Conservation (phyloP, 1,284 basidiomycete genomes). For the Ganoderma sp. region DNA sequence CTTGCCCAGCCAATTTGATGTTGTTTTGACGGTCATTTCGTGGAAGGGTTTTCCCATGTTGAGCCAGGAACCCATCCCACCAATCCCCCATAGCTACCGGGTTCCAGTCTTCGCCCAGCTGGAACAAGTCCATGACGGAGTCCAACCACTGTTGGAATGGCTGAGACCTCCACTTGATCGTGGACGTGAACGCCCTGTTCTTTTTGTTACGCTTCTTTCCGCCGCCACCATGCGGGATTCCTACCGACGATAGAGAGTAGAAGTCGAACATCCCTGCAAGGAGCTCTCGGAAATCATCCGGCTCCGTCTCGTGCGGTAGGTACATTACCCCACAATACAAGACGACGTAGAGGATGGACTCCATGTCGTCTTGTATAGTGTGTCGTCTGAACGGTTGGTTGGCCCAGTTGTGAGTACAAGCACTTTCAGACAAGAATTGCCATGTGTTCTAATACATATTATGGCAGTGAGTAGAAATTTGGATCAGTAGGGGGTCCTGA, state of each 20-base stretch:
- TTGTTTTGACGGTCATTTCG: background rate
- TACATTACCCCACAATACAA: conserved; percentile 16
- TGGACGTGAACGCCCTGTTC: background rate
- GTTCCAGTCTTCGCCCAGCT: background rate
- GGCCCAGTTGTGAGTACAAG: background rate
- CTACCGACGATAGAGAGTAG: background rate
- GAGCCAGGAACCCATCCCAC: background rate
- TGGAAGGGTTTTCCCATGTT: background rate
- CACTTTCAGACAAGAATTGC: conserved; percentile 16
- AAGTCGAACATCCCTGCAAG: background rate
- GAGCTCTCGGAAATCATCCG: background rate
- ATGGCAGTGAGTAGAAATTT: no score
- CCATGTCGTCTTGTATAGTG: conserved; percentile 20
- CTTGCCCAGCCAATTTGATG: background rate
- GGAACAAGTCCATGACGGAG: background rate
- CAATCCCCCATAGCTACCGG: background rate
- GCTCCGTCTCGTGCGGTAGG: background rate
- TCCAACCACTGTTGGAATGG: background rate
- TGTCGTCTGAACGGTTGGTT: conserved; percentile 1
- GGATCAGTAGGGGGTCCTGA: no score
- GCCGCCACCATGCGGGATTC: background rate
- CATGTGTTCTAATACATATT: conserved; percentile 13
- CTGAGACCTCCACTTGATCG: background rate
- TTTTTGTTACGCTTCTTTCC: background rate
- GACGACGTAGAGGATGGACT: conserved; percentile 21